Conservation (phyloP, 2,329 filamentous ascomycete genomes). For the Torrubiella hemipterigena region DNA sequence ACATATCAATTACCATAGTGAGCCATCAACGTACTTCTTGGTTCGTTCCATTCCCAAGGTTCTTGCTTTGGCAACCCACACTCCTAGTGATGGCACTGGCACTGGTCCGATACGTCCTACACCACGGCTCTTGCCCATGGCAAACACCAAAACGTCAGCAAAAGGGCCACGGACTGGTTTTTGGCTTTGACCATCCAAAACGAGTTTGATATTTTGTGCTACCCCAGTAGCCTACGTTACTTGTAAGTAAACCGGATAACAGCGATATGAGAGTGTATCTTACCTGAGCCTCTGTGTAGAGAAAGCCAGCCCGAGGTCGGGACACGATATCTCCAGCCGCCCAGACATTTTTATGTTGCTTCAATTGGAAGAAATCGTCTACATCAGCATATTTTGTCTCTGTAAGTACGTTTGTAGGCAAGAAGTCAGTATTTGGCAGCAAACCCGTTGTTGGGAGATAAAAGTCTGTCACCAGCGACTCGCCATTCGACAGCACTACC, state of each 20-base stretch:
- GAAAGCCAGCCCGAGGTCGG: constrained; percentile 41
- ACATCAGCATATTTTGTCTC: constrained; percentile 32
- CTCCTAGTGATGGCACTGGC: constrained; percentile 36
- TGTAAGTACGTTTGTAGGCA: constrained; percentile 31
- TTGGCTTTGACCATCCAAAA: constrained; percentile 30
- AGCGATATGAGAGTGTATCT: constrained; percentile 7
- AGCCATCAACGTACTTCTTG: constrained; percentile 34
- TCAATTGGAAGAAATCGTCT: constrained; percentile 38
- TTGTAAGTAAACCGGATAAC: neutral
- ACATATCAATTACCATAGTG: constrained; percentile 26
- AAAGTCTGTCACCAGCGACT: constrained; percentile 38
- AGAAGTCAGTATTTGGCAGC: constrained; percentile 40
- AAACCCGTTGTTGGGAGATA: constrained; percentile 45
- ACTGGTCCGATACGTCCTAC: constrained; percentile 34
- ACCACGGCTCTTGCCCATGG: constrained; percentile 37
- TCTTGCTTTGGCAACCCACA: constrained; percentile 39
- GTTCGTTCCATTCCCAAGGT: constrained; percentile 33
- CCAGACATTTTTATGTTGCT: constrained; percentile 33
- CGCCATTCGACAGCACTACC: constrained; percentile 32
- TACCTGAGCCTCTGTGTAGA: constrained; percentile 46
- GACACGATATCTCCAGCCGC: constrained; percentile 41
- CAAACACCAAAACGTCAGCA: constrained; percentile 35
- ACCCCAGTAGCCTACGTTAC: constrained; percentile 31
- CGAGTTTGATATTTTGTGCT: constrained; percentile 39
- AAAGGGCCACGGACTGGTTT: constrained; percentile 31